Evolutionary conservation across 768 basidiomycete species (phyloP), one percentile per base, ranked within the genome.

Genomic region (Mycena galopus): DNA sequence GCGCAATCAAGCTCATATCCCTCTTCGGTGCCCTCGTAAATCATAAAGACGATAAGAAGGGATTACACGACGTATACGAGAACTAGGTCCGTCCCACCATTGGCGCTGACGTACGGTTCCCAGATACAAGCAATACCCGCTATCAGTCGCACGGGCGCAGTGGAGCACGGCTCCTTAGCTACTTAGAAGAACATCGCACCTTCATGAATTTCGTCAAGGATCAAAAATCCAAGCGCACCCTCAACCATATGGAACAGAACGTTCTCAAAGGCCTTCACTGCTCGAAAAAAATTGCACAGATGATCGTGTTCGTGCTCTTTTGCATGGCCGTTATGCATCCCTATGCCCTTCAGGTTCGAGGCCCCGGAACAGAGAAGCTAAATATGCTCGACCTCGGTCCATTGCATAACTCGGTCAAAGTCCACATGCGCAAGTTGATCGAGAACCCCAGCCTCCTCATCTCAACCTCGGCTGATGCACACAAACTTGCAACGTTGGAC

Each of bases 11-110:
- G 64, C 61, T 76, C 14, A 50, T 72, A 2, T 42, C 55, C 0
- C 75, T 78, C 4, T 62, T 77, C 1, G 79, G 79, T n/a, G 71
- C 72, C 0, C 37, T 79, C n/a, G 77, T 79, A 44, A 65, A 74
- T 17, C 70, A 81, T 64, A 79, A 79, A 64, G 77, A 79, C 23
- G 73, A 79, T 39, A 81, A 79, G 57, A 79, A 80, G 30, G 80
- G 80, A 44, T 55, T 67, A 11, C 75, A 78, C 59, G 75, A 76
- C 58, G 19, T 60, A 4, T 69, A 63, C 17, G 47, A 68, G 7
- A 62, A 69, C 25, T 73, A 73, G 30, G 55, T 75, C 42, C 65
- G 39, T 2, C 30, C 30, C 30, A 6, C 27, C 39, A 21, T 56
- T 69, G 7, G 60, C 62, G 23, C 30, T 1, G 68, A 56, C 16